Base-by-base conservation (phyloP, 345 rosid species). In the Bruguiera parviflora region DNA sequence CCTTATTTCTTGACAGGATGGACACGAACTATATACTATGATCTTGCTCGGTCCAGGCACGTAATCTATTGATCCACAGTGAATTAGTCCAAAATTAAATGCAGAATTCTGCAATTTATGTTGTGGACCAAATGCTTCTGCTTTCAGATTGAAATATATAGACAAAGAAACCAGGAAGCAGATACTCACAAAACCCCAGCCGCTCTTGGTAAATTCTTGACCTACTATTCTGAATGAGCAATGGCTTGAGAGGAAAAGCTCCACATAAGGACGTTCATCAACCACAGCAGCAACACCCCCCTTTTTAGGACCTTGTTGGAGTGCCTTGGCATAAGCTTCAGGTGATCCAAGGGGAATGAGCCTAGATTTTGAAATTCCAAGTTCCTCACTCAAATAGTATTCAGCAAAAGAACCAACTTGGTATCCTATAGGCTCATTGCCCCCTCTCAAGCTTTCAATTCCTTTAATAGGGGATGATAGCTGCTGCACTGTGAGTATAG, bases 211-310 rank as follows among this genome's bases (percentile, higher is more conserved):
- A 67, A 94, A 94, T 77, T 89, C 96, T 63, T 82, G 90, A 71
- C 95, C 97, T 0, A 91, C 83, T 35, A 87, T 79, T 75, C 89
- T 85, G 78, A 83, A 91, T 2, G 88, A 75, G 84, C 98, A 93
- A 20, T 87, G 88, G 67, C 78, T 82, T 20, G 94, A 82, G 49
- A 93, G 96, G 80, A 93, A 93, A 64, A 83, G 73, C 67, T 93
- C 96, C 11, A 89, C 79, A 39, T 91, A 93, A 0, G 94, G 86
- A 75, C 78, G 96, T 58, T 93, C 97, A 52, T 93, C 98, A 6
- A 93, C 97, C 16, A 93, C 78, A 18, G 97, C 97, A 68, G 91
- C 89, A 64, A 94, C 98, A 2, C 98, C 98, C 67, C 97, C 97
- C 53, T 88, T 84, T 20, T 53, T 22, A 16, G 97, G 97, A 58